These are phyloP conservation scores for Huiozyma naganishii DNA, from an alignment of 805 yeast species.

Conservation along the genomic window DNA sequence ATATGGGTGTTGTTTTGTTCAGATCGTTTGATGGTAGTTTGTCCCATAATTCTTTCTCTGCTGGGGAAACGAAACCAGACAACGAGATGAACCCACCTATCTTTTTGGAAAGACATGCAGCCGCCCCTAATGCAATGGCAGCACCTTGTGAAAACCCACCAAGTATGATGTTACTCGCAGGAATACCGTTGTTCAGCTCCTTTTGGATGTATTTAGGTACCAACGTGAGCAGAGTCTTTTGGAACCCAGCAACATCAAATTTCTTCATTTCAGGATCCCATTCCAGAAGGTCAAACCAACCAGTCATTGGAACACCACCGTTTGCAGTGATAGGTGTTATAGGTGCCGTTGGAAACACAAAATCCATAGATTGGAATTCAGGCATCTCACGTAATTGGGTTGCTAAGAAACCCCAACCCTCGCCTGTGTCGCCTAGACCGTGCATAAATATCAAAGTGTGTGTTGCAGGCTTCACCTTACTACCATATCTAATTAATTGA, in stretches of 20 bases:
- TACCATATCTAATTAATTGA: slow-evolving; percentile 24
- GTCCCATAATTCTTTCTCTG: background rate
- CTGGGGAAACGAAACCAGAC: slow-evolving; percentile 51
- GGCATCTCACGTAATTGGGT: slow-evolving; percentile 40
- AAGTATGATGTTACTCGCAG: slow-evolving; percentile 59
- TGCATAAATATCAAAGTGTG: slow-evolving; percentile 72
- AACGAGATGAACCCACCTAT: slow-evolving; percentile 70
- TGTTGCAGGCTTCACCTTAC: slow-evolving; percentile 32
- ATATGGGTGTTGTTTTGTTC: slow-evolving; percentile 61
- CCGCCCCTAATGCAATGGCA: slow-evolving; percentile 57
- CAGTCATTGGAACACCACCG: slow-evolving; percentile 59
- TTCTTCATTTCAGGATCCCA: slow-evolving; percentile 36
- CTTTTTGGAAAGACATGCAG: slow-evolving; percentile 43
- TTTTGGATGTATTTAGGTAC: slow-evolving; percentile 40
- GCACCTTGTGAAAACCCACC: slow-evolving; percentile 98
- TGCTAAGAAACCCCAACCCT: slow-evolving; percentile 81
- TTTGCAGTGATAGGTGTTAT: slow-evolving; percentile 53
- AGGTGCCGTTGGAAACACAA: slow-evolving; percentile 91
- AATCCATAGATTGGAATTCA: slow-evolving; percentile 47
- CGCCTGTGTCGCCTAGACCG: slow-evolving; percentile 87
- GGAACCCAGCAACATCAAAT: slow-evolving; percentile 44
- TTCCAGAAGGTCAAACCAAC: slow-evolving; percentile 74
- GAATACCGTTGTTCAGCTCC: slow-evolving; percentile 43
- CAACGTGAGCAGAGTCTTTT: slow-evolving; percentile 27
- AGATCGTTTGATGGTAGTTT: slow-evolving; percentile 13